Conservation (phyloP, 345 rosid species). For the Aquilaria yunnanensis region DNA sequence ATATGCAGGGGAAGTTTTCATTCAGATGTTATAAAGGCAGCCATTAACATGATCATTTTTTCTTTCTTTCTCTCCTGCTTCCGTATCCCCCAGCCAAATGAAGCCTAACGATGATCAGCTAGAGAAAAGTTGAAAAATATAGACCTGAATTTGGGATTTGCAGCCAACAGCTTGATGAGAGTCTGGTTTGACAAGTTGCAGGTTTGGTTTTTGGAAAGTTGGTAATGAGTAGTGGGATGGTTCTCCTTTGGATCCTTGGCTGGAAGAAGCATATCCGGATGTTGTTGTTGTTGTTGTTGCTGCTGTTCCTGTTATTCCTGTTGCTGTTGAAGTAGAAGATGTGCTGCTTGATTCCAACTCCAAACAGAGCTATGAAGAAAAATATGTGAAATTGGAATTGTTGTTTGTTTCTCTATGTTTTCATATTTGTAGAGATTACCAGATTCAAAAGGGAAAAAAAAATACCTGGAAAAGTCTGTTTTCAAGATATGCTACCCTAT, state of each 20-base stretch:
- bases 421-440: neutral
- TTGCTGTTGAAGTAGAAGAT: constrained; percentile 28
- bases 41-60: too few species aligned
- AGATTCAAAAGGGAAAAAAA: neutral
- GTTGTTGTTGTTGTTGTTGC: constrained; percentile 27
- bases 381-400: neutral
- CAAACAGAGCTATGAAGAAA: constrained; percentile 42
- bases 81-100: too few species aligned
- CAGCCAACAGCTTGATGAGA: constrained; percentile 10
- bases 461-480: constrained; percentile 58
- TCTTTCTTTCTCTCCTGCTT: too few species aligned
- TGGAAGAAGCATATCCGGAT: constrained; percentile 40
- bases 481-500: constrained; percentile 65
- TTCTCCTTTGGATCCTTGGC: constrained; percentile 39
- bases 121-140: neutral
- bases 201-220: constrained; percentile 26
- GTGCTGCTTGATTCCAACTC: constrained; percentile 63
- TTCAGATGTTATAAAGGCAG: too few species aligned
- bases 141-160: constrained; percentile 25
- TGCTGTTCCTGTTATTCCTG: constrained; percentile 25
- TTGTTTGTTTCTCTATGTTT: neutral
- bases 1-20: too few species aligned
- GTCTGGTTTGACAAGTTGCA: constrained; percentile 16
- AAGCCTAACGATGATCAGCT: too few species aligned
- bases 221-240: constrained; percentile 28